Evolutionary conservation across 108 stramenopile genomes (phyloP).

Genomic region (Bacterosira constricta): DNA sequence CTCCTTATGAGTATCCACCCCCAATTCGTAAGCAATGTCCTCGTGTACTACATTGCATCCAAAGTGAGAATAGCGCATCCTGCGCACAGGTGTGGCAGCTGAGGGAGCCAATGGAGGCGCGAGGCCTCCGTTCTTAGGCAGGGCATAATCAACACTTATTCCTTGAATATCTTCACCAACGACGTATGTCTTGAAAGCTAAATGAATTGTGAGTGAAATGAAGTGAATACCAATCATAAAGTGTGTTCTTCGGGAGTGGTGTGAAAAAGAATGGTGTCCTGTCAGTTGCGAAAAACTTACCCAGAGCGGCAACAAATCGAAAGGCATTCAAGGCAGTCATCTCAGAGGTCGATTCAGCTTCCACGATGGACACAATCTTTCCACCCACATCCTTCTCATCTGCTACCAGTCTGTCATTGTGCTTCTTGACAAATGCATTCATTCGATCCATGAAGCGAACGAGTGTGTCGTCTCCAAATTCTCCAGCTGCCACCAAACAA

Average conservation of each 20-base stretch:
- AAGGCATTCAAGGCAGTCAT: constrained; percentile 65
- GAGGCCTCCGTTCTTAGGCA: constrained; percentile 67
- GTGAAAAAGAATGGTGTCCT: too few species aligned
- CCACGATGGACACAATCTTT: constrained; percentile 34
- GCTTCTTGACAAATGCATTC: constrained; percentile 56
- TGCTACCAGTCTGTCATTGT: constrained; percentile 52
- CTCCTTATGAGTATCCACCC: constrained; percentile 70
- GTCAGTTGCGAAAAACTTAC: too few species aligned
- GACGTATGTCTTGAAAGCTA: constrained; percentile 74
- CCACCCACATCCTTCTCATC: constrained; percentile 21
- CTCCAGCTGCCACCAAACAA: constrained; percentile 69
- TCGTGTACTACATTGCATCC: constrained; percentile 90
- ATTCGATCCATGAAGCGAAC: constrained; percentile 70
- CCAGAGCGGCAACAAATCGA: constrained; percentile 81
- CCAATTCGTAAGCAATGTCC: constrained; percentile 74
- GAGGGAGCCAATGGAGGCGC: constrained; percentile 47
- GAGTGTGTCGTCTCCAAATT: constrained; percentile 76
- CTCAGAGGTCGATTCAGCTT: constrained; percentile 43
- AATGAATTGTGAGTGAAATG: too few species aligned
- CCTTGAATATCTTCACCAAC: constrained; percentile 82
- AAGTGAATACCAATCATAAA: too few species aligned
- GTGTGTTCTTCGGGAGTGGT: too few species aligned
- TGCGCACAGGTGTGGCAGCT: constrained; percentile 56
- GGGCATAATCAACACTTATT: constrained; percentile 80
- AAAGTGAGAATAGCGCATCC: constrained; percentile 90